A percentile compares a stretch with the other conserved stretches of the same genome.
Evolutionary conservation across 2,329 filamentous ascomycete genomes (phyloP).

Genomic region (Volutella citrinella): DNA sequence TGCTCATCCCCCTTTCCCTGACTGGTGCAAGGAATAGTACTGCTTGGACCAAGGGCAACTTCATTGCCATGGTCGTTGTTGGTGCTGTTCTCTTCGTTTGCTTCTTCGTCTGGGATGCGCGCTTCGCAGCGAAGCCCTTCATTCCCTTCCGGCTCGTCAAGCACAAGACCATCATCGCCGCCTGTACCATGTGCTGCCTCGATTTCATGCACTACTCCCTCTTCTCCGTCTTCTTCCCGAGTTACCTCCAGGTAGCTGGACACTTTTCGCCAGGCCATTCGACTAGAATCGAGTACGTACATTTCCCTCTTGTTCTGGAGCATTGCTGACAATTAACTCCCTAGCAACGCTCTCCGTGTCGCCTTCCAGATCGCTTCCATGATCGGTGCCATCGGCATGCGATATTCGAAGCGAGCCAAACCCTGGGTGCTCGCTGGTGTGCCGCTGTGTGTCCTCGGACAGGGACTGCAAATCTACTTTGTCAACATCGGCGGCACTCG

Average conservation of each 20-base stretch:
- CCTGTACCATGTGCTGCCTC: conserved; percentile 33
- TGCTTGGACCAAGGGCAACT: conserved; percentile 28
- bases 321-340: neutral
- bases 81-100: too few relatives aligned
- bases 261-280: conserved; percentile 33
- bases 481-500: conserved; percentile 28
- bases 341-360: conserved; percentile 30
- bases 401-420: conserved; percentile 33
- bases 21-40: conserved; percentile 32
- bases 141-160: too few relatives aligned
- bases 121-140: too few relatives aligned
- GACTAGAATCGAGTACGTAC: conserved; percentile 33
- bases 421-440: conserved; percentile 26
- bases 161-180: conserved; percentile 38
- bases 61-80: conserved; percentile 35
- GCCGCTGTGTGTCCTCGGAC: conserved; percentile 32
- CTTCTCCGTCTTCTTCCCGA: conserved; percentile 39
- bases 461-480: conserved; percentile 30
- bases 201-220: conserved; percentile 37
- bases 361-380: conserved; percentile 36
- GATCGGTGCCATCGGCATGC: conserved; percentile 32
- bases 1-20: conserved; percentile 35
- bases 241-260: conserved; percentile 38
- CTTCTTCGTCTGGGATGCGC: too few relatives aligned
- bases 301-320: rapidly evolving